Percentiles rank a stretch among this genome's conserved stretches.
phyloP scores from a whole-genome alignment of 2,329 filamentous ascomycete genomes.

The Davidsoniella virescens region DNA sequence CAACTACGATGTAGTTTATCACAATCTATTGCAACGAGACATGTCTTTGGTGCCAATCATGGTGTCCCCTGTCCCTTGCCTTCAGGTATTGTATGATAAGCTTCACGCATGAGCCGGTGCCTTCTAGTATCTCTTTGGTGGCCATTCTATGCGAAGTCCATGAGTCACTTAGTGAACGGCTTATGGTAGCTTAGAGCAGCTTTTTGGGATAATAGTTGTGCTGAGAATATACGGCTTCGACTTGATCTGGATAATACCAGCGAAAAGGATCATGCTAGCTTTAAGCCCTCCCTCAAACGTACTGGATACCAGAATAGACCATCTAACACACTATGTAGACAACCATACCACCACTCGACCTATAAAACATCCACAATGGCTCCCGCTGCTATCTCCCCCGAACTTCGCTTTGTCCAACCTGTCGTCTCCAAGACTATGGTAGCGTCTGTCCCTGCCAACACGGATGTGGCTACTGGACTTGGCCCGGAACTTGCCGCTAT shows the following conservation, averaged over 20 bases:
- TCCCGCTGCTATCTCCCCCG: constrained; percentile 50
- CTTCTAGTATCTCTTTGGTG: constrained; percentile 16
- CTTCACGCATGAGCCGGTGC: constrained; percentile 47
- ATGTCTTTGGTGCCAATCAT: too few species aligned
- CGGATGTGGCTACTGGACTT: constrained; percentile 8
- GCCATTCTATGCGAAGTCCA: not conserved
- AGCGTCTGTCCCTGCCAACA: constrained; percentile 19
- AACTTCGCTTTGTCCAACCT: constrained; percentile 34
- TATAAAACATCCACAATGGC: constrained; percentile 42
- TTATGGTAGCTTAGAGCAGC: not conserved
- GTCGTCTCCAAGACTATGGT: constrained; percentile 24
- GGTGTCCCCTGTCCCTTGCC: not conserved
- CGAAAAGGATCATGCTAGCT: constrained; percentile 89
- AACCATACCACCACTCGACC: constrained; percentile 21
- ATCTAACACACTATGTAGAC: not conserved
- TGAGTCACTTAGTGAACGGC: not conserved
- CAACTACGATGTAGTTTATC: too few species aligned
- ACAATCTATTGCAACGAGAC: too few species aligned
- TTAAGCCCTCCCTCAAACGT: constrained; percentile 20
- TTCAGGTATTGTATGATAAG: constrained; percentile 28
- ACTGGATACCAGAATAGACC: constrained; percentile 17
- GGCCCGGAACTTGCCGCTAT: constrained; percentile 34
- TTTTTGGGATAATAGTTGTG: constrained; percentile 14
- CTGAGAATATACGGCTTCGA: constrained; percentile 88
- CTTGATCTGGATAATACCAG: constrained; percentile 99